Evolutionary conservation across 208 protist genomes (phyloP), one percentile per base, ranked within the genome.

Genomic region (Trichomonas gallinae): DNA sequence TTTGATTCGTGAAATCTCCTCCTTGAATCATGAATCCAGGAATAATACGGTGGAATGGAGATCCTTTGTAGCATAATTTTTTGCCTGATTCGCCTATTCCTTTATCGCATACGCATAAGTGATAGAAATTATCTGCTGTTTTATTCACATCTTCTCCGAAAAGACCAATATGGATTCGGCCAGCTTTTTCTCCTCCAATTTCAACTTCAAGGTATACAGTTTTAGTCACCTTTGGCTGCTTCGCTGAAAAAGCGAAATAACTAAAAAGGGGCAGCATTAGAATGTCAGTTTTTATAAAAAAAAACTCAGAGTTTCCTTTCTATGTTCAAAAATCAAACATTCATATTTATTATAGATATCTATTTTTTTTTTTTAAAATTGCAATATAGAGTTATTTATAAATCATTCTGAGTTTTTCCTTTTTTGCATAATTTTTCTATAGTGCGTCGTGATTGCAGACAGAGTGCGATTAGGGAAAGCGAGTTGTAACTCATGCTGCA

Each of bases 1-100:
- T 97, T 48, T 96, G n/a, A 26, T 96, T 96, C 10, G 97, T 97
- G 96, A 98, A 98, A 97, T 98, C 97, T 44, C 98, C 98, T 51
- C 98, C 98, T 46, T 89, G 83, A 48, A 44, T 89, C 83, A 89
- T 89, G 40, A 89, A 89, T 0, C 36, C 17, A 46, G 96, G 96
- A 87, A 96, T 96, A 87, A 96, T 96, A 6, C 96, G 45, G 46
- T 96, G 97, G 85, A 98, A 98, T 46, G 91, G 91, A 13, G 96
- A 89, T 40, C 96, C 96, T 58, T 97, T 97, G 96, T 97, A 98
- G 87, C 96, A 63, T 38, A 98, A 83, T 34, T 31, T 31, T 34
- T 82, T 44, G 9, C 58, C 34, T 23, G 36, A 89, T 48, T 45
- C 46, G 4, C 51, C 46, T n/a, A 87, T 26, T 2, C 51, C 96